Conservation (phyloP, 2,329 filamentous ascomycete species). For the Paracoccidioides lutzii region DNA sequence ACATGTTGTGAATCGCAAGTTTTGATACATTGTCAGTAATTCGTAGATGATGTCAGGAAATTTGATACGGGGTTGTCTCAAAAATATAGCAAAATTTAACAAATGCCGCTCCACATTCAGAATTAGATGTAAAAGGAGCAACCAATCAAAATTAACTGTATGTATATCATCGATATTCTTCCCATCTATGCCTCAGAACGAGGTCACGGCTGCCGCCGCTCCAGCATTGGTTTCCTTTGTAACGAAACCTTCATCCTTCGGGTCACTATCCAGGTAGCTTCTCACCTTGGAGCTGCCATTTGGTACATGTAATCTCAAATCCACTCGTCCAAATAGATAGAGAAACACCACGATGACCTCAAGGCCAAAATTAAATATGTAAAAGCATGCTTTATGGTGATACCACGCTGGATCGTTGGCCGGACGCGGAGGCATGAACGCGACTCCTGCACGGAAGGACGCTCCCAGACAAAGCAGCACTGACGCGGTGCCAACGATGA, state of each 20-base stretch:
- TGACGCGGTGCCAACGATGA: constrained; percentile 47
- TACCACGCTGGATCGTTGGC: constrained; percentile 51
- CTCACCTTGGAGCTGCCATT: constrained; percentile 42
- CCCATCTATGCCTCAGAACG: neutral
- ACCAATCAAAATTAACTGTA: neutral
- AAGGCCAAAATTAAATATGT: constrained; percentile 63
- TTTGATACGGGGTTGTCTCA: too few relatives aligned
- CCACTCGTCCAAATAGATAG: constrained; percentile 56
- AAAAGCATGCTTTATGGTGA: constrained; percentile 59
- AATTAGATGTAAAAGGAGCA: too few relatives aligned
- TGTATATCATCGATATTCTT: neutral
- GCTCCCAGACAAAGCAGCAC: constrained; percentile 55
- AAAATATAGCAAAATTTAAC: too few relatives aligned
- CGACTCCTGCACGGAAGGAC: constrained; percentile 51
- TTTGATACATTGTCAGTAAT: too few relatives aligned
- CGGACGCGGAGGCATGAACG: constrained; percentile 41
- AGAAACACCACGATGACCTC: constrained; percentile 58
- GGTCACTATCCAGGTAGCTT: constrained; percentile 3
- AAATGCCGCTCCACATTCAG: too few relatives aligned
- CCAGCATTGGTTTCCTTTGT: neutral
- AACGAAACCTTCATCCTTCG: neutral
- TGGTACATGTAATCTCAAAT: constrained; percentile 62
- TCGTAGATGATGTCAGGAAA: too few relatives aligned
- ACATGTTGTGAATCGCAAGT: too few relatives aligned
- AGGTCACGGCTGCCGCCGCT: neutral